Evolutionary conservation across 2,329 filamentous ascomycete genomes (phyloP), one percentile per base, ranked within the genome.

Genomic region (Plectosphaerella sp.): DNA sequence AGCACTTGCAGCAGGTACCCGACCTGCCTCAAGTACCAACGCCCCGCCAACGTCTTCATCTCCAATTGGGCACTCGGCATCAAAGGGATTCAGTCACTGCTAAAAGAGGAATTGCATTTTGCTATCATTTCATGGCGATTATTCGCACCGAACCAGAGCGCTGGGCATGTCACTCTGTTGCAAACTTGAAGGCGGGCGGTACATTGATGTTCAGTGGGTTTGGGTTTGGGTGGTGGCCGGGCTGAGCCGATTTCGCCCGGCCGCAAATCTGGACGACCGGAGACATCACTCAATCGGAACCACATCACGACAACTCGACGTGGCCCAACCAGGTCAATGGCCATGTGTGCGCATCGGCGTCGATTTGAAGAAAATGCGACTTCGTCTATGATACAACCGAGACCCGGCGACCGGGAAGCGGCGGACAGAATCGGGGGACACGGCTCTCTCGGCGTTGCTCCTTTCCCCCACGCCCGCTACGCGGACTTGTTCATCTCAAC

Each of bases 371-470:
- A 49, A 24, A 18, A 35, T 35, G 37, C 37, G 24, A 16, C 15
- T 49, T 22, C 36, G 37, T 49, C 48, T 49, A 49, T 49, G 48
- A 36, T 49, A 49, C 48, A 49, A 24, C 37, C 43, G 25, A 22
- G 14, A 33, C 22, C 48, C 36, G 41, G 18, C 16, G n/a, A 16
- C 10, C n/a, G 41, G 18, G n/a, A 43, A 16, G 41, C 41, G 41
- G 41, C 41, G 41, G 41, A 43, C 41, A 43, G 41, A 20, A 43
- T n/a, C 5, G 12, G 41, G 41, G 28, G 28, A 33, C 8, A 33
- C 28, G 22, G 22, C 22, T 22, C 22, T 22, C 22, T 22, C 22
- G 22, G 22, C 22, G n/a, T n/a, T 43, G 10, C n/a, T 20, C 16
- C 16, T 43, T n/a, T 12, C 41, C 18, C 41, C 37, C 37, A 39